Evolutionary conservation across 805 yeast genomes (phyloP).

Genomic region (Zygotorulaspora chibaensis): DNA sequence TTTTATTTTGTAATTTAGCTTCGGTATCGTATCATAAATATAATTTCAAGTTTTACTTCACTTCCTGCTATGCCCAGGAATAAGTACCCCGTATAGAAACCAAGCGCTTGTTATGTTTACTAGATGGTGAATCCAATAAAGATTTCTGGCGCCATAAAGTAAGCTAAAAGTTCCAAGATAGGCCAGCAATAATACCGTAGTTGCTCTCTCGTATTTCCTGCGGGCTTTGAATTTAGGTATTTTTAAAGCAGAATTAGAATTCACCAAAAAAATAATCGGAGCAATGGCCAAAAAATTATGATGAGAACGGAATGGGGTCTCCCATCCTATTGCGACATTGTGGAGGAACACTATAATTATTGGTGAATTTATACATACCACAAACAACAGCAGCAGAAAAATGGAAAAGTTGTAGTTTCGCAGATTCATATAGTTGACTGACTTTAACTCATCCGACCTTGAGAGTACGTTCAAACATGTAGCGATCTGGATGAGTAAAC

Average conservation of each 20-base stretch:
- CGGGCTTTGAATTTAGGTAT: slow-evolving; percentile 37
- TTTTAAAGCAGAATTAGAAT: slow-evolving; percentile 47
- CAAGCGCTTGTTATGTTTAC: slow-evolving; percentile 58
- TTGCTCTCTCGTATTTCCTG: slow-evolving; percentile 25
- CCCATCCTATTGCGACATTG: slow-evolving; percentile 72
- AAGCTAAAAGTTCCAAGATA: slow-evolving; percentile 60
- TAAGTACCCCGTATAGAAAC: slow-evolving; percentile 13
- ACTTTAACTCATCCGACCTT: slow-evolving; percentile 4
- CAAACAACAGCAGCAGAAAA: slow-evolving; percentile 66
- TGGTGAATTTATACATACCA: slow-evolving; percentile 75
- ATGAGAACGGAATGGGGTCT: slow-evolving; percentile 80
- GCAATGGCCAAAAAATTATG: slow-evolving; percentile 75
- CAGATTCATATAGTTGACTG: slow-evolving; percentile 30
- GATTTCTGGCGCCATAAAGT: slow-evolving; percentile 71
- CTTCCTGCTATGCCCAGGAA: background rate
- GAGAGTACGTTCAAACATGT: slow-evolving; percentile 42
- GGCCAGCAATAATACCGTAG: slow-evolving; percentile 39
- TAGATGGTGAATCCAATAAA: slow-evolving; percentile 81
- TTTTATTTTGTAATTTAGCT: background rate
- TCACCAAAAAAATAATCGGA: slow-evolving; percentile 63
- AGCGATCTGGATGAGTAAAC: slow-evolving; percentile 54
- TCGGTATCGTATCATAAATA: background rate
- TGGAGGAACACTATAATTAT: slow-evolving; percentile 77
- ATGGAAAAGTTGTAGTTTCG: slow-evolving; percentile 61
- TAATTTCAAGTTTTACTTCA: background rate